Conservation (phyloP, 805 yeast species). For the Suhomyces prunicola region DNA sequence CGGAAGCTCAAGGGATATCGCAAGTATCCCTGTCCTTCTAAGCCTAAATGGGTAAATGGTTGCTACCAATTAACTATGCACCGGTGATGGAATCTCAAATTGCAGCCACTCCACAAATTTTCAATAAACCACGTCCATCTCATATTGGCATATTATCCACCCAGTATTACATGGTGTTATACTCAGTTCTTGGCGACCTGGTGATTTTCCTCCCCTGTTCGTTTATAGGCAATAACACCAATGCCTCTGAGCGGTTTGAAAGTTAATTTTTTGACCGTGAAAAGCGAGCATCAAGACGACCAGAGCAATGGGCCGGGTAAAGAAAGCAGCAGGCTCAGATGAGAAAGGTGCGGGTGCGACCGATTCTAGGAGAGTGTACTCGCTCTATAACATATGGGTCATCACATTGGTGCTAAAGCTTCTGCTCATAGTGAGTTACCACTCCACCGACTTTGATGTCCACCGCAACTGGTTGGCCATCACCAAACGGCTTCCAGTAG, state of each 20-base stretch:
- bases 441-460: constrained; percentile 95
- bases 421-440: constrained; percentile 58
- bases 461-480: constrained; percentile 97
- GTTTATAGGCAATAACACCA: background rate
- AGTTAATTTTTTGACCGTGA: background rate
- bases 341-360: background rate
- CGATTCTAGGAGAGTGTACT: constrained; percentile 9
- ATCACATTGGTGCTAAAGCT: constrained; percentile 33
- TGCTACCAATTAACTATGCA: too few relatives aligned
- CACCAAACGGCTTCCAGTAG: constrained; percentile 69
- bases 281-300: background rate
- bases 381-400: constrained; percentile 36
- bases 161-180: too few relatives aligned
- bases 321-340: background rate
- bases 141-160: too few relatives aligned
- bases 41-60: too few relatives aligned
- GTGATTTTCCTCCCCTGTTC: too few relatives aligned
- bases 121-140: too few relatives aligned
- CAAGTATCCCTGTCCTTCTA: background rate
- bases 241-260: background rate
- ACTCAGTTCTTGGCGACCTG: too few relatives aligned
- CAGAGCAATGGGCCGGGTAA: background rate
- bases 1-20: background rate
- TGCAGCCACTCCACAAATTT: too few relatives aligned
- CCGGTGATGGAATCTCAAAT: too few relatives aligned